Evolutionary conservation across 139 green algal genomes (phyloP).

Genomic region (Mychonastes homosphaera): DNA sequence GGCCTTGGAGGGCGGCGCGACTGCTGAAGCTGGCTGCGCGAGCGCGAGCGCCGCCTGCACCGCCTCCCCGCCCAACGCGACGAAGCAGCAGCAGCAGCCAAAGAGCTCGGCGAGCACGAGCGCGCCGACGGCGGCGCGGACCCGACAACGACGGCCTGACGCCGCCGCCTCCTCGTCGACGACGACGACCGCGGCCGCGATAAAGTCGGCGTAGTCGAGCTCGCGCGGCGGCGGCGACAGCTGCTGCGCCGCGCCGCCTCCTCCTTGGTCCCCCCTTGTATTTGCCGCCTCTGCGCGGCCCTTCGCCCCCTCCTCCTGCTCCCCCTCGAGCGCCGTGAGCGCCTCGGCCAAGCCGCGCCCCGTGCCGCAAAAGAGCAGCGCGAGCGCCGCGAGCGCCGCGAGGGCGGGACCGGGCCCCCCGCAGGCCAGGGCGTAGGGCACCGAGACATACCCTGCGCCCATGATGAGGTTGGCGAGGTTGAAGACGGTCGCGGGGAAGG

Average conservation of each 20-base stretch:
- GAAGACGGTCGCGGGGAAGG: slow-evolving; percentile 11
- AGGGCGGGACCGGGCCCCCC: neutral
- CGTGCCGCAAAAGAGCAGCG: no score
- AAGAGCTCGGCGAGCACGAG: slow-evolving; percentile 12
- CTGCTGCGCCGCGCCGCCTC: slow-evolving; percentile 19
- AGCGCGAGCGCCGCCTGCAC: slow-evolving; percentile 4
- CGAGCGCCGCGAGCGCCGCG: neutral
- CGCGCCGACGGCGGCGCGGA: neutral
- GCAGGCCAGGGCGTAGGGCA: slow-evolving; percentile 8
- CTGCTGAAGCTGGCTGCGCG: neutral
- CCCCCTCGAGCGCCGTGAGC: neutral
- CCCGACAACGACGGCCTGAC: slow-evolving; percentile 24
- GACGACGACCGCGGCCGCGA: no score
- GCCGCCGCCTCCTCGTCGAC: neutral
- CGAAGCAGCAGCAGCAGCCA: neutral
- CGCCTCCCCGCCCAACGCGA: slow-evolving; percentile 10
- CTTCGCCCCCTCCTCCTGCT: neutral
- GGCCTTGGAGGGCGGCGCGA: neutral
- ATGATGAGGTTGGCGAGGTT: slow-evolving; percentile 22
- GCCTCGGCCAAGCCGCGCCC: neutral
- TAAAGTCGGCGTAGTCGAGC: no score
- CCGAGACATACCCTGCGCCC: slow-evolving; percentile 16
- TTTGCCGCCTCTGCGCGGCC: no score
- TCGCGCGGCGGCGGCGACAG: no score
- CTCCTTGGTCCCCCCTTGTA: neutral